These are phyloP conservation scores for Hirsutella minnesotensis DNA, from an alignment of 2,329 filamentous ascomycete genomes.

Conservation along the genomic window DNA sequence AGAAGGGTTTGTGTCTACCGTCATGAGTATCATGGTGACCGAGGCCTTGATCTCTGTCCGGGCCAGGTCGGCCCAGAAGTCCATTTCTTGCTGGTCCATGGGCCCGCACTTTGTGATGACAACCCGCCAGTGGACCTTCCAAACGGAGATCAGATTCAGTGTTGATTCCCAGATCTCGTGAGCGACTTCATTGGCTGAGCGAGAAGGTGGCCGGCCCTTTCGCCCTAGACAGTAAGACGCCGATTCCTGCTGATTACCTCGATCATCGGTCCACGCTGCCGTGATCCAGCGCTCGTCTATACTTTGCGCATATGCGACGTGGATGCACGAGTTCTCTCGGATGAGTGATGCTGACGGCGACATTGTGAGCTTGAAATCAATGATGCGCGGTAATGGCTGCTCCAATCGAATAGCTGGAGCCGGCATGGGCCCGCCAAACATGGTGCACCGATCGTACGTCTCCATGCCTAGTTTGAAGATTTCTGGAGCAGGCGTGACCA, in stretches of 20 bases:
- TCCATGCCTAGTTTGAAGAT: slow-evolving; percentile 57
- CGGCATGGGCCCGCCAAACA: slow-evolving; percentile 43
- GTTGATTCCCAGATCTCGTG: slow-evolving; percentile 72
- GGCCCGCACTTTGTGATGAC: slow-evolving; percentile 60
- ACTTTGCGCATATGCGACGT: slow-evolving; percentile 68
- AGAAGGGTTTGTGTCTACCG: slow-evolving; percentile 53
- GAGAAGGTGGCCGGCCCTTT: slow-evolving; percentile 38
- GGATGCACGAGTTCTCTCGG: slow-evolving; percentile 68
- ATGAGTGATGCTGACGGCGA: slow-evolving; percentile 62
- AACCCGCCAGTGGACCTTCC: slow-evolving; percentile 66
- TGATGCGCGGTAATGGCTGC: slow-evolving; percentile 53
- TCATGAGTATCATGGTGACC: slow-evolving; percentile 46
- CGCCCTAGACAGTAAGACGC: slow-evolving; percentile 61
- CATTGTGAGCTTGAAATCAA: slow-evolving; percentile 62
- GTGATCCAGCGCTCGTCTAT: slow-evolving; percentile 68
- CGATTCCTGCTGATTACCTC: slow-evolving; percentile 60
- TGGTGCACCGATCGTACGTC: slow-evolving; percentile 63
- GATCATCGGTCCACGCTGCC: slow-evolving; percentile 70
- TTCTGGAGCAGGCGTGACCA: slow-evolving; percentile 48
- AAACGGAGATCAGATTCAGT: slow-evolving; percentile 55
- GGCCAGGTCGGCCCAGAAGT: slow-evolving; percentile 43
- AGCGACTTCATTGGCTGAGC: slow-evolving; percentile 49
- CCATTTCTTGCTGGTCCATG: slow-evolving; percentile 55
- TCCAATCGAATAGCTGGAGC: slow-evolving; percentile 65
- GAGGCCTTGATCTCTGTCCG: slow-evolving; percentile 38